phyloP scores from a whole-genome alignment of 306 rosid genomes.

The Dryas octopetala region DNA sequence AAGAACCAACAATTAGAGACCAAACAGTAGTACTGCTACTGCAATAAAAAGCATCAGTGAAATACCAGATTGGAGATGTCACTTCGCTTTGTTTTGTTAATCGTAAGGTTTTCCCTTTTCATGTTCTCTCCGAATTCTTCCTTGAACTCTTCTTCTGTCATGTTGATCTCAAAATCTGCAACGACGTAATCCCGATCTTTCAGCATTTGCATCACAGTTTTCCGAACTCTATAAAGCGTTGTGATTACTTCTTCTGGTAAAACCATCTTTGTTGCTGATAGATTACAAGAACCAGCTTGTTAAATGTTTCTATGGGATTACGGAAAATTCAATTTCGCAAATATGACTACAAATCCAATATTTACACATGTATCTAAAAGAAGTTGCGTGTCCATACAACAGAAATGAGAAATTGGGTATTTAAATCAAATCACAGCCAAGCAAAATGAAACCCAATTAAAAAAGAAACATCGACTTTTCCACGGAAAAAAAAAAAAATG shows the following conservation, averaged over 20 bases:
- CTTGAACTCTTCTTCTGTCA: constrained; percentile 51
- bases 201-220: constrained; percentile 71
- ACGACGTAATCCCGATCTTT: constrained; percentile 56
- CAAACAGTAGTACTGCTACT: background rate
- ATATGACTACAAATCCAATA: background rate
- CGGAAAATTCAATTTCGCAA: background rate
- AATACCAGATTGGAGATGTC: constrained; percentile 3
- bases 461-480: background rate
- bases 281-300: background rate
- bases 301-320: background rate
- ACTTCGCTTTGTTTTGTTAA: constrained; percentile 34
- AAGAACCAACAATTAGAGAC: constrained; percentile 3
- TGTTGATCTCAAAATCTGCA: constrained; percentile 53
- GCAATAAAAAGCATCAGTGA: background rate
- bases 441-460: background rate
- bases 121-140: constrained; percentile 41
- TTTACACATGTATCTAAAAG: background rate
- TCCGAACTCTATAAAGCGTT: constrained; percentile 44
- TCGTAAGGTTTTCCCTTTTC: constrained; percentile 70
- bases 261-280: constrained; percentile 40
- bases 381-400: background rate
- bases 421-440: background rate
- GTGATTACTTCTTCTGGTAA: constrained; percentile 50
- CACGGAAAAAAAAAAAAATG: too few relatives aligned
- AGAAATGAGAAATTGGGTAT: background rate